phyloP scores from a whole-genome alignment of 139 green algal genomes.

The Micractinium conductrix region DNA sequence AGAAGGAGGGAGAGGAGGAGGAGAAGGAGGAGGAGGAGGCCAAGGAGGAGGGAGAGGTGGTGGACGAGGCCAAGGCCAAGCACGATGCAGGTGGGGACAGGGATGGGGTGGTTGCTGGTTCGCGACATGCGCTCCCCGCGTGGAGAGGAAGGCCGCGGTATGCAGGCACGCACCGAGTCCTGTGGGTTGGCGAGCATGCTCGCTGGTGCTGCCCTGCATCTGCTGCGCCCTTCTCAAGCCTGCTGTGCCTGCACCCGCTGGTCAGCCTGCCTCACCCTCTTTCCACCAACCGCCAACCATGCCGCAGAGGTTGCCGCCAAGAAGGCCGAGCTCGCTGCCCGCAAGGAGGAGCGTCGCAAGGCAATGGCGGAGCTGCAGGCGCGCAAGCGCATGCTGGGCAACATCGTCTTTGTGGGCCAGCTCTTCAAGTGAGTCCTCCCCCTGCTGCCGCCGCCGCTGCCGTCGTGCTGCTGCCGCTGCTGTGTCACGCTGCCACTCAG shows the following conservation, averaged over 20 bases:
- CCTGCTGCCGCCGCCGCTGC: too few species aligned
- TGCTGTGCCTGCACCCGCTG: too few species aligned
- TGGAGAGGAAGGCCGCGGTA: too few species aligned
- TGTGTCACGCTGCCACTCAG: neutral
- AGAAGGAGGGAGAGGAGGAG: slow-evolving; percentile 35
- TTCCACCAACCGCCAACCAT: neutral
- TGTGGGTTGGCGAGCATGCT: too few species aligned
- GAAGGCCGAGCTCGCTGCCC: slow-evolving; percentile 38
- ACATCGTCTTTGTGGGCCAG: slow-evolving; percentile 98
- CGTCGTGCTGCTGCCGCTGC: neutral
- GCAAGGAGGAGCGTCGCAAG: slow-evolving; percentile 35
- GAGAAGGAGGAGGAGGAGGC: neutral
- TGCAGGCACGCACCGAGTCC: too few species aligned
- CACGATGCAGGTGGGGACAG: slow-evolving; percentile 7
- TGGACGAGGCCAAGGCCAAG: slow-evolving; percentile 42
- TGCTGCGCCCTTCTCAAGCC: too few species aligned
- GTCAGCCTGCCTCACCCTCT: neutral
- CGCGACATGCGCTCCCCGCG: too few species aligned
- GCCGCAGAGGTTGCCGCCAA: slow-evolving; percentile 47
- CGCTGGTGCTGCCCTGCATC: too few species aligned
- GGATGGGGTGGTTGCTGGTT: neutral
- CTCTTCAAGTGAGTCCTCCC: slow-evolving; percentile 67
- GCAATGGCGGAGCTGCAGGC: slow-evolving; percentile 76
- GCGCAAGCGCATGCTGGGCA: slow-evolving; percentile 89
- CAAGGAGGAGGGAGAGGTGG: slow-evolving; percentile 40